These are phyloP conservation scores for Aspergillus calidoustus DNA, from an alignment of 2,329 filamentous ascomycete species.

Conservation along the genomic window DNA sequence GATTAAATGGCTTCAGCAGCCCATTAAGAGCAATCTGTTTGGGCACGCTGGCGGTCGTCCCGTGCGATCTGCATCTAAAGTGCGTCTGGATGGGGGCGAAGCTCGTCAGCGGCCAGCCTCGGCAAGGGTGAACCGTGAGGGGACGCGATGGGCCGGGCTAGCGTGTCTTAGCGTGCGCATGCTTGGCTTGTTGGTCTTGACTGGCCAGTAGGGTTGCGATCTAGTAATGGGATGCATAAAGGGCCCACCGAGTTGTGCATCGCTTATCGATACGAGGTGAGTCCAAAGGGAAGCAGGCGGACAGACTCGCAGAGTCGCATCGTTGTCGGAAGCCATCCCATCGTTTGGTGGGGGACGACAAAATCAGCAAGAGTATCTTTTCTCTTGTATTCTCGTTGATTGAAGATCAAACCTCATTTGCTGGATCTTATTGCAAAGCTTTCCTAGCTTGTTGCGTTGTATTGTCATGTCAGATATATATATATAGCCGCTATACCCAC, in stretches of 20 bases:
- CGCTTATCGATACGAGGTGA: neutral
- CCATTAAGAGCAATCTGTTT: neutral
- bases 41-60: constrained; percentile 3
- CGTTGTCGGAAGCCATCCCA: too few species aligned
- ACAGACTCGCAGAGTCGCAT: too few species aligned
- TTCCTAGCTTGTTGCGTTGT: too few species aligned
- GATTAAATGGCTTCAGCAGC: neutral
- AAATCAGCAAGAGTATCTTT: too few species aligned
- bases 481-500: too few species aligned
- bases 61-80: neutral
- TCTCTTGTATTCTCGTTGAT: too few species aligned
- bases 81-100: neutral
- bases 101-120: neutral
- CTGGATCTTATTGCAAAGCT: too few species aligned
- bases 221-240: neutral
- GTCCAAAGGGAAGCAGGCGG: too few species aligned
- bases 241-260: neutral
- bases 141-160: neutral
- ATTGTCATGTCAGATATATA: too few species aligned
- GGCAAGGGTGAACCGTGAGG: neutral
- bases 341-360: too few species aligned
- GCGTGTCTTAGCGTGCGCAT: constrained; percentile 1
- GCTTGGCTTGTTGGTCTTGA: neutral
- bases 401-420: too few species aligned
- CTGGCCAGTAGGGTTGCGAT: neutral